phyloP scores from a whole-genome alignment of 257 asterid species.

The Osmanthus fragrans region DNA sequence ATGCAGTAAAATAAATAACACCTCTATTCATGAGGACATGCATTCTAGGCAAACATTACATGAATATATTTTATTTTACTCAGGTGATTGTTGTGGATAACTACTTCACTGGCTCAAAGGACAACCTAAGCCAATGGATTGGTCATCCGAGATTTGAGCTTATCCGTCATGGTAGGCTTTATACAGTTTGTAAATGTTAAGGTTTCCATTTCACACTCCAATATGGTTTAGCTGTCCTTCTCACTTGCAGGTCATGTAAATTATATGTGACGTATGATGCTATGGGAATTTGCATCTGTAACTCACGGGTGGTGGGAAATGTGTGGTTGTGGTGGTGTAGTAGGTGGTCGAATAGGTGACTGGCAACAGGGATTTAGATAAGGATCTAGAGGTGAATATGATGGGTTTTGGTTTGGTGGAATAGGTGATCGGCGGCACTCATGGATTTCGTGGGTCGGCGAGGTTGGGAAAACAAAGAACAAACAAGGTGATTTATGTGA shows the following conservation, averaged over 20 bases:
- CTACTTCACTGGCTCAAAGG: constrained; percentile 92
- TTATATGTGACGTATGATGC: background rate
- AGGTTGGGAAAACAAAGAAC: no score
- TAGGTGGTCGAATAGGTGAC: no score
- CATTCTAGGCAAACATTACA: background rate
- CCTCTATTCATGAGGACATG: background rate
- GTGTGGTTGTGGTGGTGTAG: no score
- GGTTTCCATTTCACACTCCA: background rate
- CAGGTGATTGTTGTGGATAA: constrained; percentile 94
- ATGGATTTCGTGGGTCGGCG: no score
- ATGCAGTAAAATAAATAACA: background rate
- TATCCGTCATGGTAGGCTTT: constrained; percentile 78
- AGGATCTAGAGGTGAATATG: no score
- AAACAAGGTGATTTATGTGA: no score
- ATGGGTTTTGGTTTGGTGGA: no score
- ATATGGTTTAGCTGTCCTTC: background rate
- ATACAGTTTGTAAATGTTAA: constrained; percentile 8
- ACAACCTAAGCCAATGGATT: constrained; percentile 86
- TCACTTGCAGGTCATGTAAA: background rate
- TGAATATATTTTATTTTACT: background rate
- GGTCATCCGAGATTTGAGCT: constrained; percentile 99
- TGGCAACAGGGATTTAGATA: no score
- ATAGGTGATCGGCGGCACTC: no score
- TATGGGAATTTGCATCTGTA: no score
- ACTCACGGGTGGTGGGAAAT: no score